Conservation (phyloP, 2,329 filamentous ascomycete genomes). For the Ceratocystis papillata region DNA sequence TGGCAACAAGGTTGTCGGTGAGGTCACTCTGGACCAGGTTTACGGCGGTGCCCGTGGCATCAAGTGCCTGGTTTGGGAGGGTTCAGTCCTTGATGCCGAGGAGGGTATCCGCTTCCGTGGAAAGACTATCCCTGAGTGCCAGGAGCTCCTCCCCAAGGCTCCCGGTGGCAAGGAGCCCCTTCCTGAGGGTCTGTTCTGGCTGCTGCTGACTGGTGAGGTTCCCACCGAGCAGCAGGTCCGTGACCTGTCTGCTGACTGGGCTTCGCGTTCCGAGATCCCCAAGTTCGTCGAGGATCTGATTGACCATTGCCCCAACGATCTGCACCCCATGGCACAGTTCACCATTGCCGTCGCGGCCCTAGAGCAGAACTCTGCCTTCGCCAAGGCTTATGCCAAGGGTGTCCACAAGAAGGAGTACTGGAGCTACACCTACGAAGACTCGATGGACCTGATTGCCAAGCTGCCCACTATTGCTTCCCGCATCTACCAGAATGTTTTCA, state of each 20-base stretch:
- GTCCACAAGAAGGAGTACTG: constrained; percentile 99
- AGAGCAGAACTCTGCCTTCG: constrained; percentile 94
- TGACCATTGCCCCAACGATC: constrained; percentile 96
- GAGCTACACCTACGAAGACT: constrained; percentile 98
- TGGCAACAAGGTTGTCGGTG: constrained; percentile 88
- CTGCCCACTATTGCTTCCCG: constrained; percentile 93
- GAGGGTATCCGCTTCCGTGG: constrained; percentile 99
- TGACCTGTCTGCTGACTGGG: constrained; percentile 97
- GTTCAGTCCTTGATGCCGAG: constrained; percentile 94
- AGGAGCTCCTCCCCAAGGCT: constrained; percentile 92
- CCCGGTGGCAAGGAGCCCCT: constrained; percentile 94
- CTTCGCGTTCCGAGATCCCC: constrained; percentile 89
- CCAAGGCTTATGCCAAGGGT: constrained; percentile 97
- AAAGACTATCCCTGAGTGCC: constrained; percentile 98
- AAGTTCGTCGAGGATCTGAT: constrained; percentile 99
- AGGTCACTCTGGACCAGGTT: constrained; percentile 98
- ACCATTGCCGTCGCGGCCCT: constrained; percentile 94
- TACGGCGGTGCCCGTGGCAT: constrained; percentile 98
- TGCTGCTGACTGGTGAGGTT: constrained; percentile 95
- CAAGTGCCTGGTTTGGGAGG: constrained; percentile 97
- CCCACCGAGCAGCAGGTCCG: constrained; percentile 97
- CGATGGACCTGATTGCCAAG: constrained; percentile 99
- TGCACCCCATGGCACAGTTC: constrained; percentile 99
- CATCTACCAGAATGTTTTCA: constrained; percentile 99
- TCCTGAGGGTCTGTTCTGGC: constrained; percentile 99